These are phyloP conservation scores for Plantago ovata DNA, from an alignment of 257 asterid species.

Conservation along the genomic window DNA sequence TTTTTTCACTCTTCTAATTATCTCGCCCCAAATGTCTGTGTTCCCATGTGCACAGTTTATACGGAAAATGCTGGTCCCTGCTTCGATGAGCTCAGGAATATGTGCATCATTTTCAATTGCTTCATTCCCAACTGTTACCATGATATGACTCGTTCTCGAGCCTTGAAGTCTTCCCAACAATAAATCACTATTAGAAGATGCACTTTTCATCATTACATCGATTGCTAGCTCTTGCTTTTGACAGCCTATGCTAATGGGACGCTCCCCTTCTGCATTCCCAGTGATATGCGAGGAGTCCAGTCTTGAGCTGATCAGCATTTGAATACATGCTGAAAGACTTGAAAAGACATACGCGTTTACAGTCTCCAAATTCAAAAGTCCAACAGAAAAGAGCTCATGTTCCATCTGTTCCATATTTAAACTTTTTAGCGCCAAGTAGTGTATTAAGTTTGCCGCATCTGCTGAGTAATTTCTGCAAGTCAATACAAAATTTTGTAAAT, in stretches of 20 bases:
- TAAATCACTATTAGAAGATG: slow-evolving; percentile 37
- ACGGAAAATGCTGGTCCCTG: slow-evolving; percentile 59
- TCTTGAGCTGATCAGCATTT: slow-evolving; percentile 38
- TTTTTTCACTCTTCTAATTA: slow-evolving; percentile 40
- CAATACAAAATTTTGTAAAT: slow-evolving; percentile 14
- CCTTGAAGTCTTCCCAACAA: slow-evolving; percentile 51
- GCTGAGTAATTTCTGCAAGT: slow-evolving; percentile 50
- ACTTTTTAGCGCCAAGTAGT: slow-evolving; percentile 57
- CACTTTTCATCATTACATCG: slow-evolving; percentile 39
- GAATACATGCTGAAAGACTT: slow-evolving; percentile 56
- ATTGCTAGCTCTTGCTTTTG: slow-evolving; percentile 37
- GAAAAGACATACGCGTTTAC: slow-evolving; percentile 55
- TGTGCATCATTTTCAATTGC: slow-evolving; percentile 40
- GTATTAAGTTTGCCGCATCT: slow-evolving; percentile 55
- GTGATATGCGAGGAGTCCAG: slow-evolving; percentile 28
- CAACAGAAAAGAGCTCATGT: slow-evolving; percentile 53
- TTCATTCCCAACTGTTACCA: slow-evolving; percentile 73
- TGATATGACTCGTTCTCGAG: slow-evolving; percentile 50
- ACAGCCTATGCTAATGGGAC: slow-evolving; percentile 25
- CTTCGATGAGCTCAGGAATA: slow-evolving; percentile 46
- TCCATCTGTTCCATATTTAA: slow-evolving; percentile 47
- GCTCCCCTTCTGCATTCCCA: slow-evolving; percentile 25
- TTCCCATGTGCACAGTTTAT: slow-evolving; percentile 77
- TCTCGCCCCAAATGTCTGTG: slow-evolving; percentile 54
- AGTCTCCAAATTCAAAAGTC: slow-evolving; percentile 51